Evolutionary conservation across 495 filamentous ascomycete species (phyloP), one percentile per base, ranked within the genome.

Genomic region (Podospora comata): DNA sequence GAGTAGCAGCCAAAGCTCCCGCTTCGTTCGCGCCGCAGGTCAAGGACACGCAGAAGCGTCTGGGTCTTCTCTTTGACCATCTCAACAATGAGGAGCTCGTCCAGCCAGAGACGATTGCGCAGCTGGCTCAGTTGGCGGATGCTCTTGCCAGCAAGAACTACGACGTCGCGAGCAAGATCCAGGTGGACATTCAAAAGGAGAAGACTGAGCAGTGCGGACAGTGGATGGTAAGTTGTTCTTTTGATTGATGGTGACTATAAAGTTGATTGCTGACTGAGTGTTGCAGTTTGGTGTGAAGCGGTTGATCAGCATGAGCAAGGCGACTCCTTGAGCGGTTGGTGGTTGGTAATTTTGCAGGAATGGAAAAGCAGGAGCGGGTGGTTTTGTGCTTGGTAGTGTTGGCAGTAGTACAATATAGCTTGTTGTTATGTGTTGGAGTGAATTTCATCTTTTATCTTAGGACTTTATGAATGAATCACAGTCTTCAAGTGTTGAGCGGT

Each of bases 61-160:
- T 99, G 66, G 91, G 89, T 70, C 89, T 96, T 64, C 85, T 99
- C 11, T 99, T 97, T 79, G 93, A 98, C 74, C 93, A 97, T 78
- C 83, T 99, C 62, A 98, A 98, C 83, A 98, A 98, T 73, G 91
- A 92, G 73, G 92, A 97, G 68, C 81, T 99, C 27, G 83, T 97
- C 62, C 91, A 89, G 76, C 84, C 88, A 30, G 92, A 94, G 72
- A 97, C 94, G 6, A 82, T 97, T 57, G 80, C 87, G 67, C 84
- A 89, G 68, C 73, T 86, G 58, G 74, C 76, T 30, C 83, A 90
- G 74, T 77, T 95, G 20, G 86, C 90, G 15, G 79, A 84, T 67
- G 89, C 90, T 11, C 74, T 98, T 19, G 86, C 90, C 68, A 79
- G 75, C 0, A 90, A 87, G 78, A 83, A 97, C 69, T 97, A 91